phyloP scores from a whole-genome alignment of 805 yeast genomes.

The Saturnispora besseyi region DNA sequence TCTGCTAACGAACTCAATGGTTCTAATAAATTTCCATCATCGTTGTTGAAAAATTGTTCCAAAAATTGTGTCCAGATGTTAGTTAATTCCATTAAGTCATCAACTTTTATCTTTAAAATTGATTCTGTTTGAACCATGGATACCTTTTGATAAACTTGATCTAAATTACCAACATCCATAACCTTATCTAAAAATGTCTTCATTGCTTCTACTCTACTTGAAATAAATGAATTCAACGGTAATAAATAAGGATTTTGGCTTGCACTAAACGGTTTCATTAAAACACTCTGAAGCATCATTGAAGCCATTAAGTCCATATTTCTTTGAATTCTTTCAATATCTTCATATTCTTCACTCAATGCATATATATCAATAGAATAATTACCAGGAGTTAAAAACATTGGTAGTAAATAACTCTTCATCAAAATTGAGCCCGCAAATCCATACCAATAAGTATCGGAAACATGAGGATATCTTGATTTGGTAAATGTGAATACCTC shows the following conservation, averaged over 20 bases:
- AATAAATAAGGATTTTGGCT: slow-evolving; percentile 57
- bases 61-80: slow-evolving; percentile 34
- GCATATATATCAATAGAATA: slow-evolving; percentile 38
- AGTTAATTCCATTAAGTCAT: slow-evolving; percentile 37
- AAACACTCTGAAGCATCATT: slow-evolving; percentile 54
- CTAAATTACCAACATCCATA: slow-evolving; percentile 48
- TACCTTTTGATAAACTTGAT: slow-evolving; percentile 45
- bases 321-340: slow-evolving; percentile 25
- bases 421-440: slow-evolving; percentile 60
- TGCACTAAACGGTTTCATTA: slow-evolving; percentile 55
- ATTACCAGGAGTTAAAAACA: slow-evolving; percentile 45
- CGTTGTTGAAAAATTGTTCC: slow-evolving; percentile 21
- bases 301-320: slow-evolving; percentile 52
- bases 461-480: slow-evolving; percentile 45
- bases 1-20: slow-evolving; percentile 6
- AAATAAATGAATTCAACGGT: slow-evolving; percentile 69
- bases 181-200: slow-evolving; percentile 37
- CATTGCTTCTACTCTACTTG: slow-evolving; percentile 39
- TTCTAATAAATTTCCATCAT: not conserved
- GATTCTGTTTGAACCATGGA: slow-evolving; percentile 42
- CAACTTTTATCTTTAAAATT: slow-evolving; percentile 43
- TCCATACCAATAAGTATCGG: slow-evolving; percentile 51
- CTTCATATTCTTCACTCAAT: slow-evolving; percentile 20
- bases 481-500: slow-evolving; percentile 26
- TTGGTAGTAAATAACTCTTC: slow-evolving; percentile 40